Conservation (phyloP, 148 eudicot species). For the Talinum fruticosum region DNA sequence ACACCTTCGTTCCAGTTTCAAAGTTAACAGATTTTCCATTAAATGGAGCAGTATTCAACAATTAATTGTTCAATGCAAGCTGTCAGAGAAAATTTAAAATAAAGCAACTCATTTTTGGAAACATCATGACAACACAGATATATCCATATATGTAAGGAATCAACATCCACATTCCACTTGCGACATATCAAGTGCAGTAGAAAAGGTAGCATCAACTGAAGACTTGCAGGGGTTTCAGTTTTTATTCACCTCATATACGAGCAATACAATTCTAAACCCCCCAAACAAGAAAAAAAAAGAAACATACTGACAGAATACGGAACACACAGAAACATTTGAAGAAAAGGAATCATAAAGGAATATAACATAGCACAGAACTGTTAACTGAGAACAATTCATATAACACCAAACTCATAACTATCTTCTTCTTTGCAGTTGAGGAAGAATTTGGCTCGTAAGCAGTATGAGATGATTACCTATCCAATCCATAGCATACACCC, state of each 20-base stretch:
- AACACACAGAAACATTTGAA: not conserved
- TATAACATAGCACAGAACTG: not conserved
- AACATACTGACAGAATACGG: not conserved
- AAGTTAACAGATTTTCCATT: not conserved
- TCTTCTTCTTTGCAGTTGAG: not conserved
- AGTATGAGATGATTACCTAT: constrained; percentile 48
- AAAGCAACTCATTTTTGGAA: no score
- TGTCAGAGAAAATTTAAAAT: not conserved
- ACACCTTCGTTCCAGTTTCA: not conserved
- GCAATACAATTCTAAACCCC: not conserved
- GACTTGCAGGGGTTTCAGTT: not conserved
- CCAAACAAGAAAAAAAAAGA: not conserved
- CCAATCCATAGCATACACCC: constrained; percentile 96
- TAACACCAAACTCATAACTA: not conserved
- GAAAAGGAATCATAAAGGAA: not conserved
- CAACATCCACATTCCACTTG: not conserved
- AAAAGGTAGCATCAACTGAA: not conserved
- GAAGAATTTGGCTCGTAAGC: not conserved
- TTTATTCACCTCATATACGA: not conserved
- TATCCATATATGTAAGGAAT: not conserved
- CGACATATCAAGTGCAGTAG: not conserved
- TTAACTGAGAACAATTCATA: constrained; percentile 6
- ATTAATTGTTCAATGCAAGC: not conserved
- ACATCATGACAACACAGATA: not conserved
- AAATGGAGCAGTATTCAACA: not conserved